phyloP scores from a whole-genome alignment of 148 eudicot species.

The Suaeda aralocaspica region DNA sequence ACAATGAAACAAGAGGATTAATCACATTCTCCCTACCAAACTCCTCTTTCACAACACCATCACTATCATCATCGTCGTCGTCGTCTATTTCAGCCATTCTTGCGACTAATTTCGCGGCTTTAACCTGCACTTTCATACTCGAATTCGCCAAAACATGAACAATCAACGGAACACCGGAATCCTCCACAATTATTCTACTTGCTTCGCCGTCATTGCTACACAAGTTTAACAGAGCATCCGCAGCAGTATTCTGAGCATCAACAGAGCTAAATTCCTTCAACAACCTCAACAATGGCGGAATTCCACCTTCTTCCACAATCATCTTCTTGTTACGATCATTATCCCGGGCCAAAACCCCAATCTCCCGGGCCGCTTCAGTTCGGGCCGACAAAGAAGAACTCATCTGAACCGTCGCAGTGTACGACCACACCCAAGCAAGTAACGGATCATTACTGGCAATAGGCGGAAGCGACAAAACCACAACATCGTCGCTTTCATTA shows the following conservation, averaged over 20 bases:
- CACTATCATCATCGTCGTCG: not conserved
- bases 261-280: conserved; percentile 44
- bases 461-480: conserved; percentile 59
- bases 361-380: conserved; percentile 51
- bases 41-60: conserved; percentile 44
- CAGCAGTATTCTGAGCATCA: conserved; percentile 59
- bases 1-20: conserved; percentile 52
- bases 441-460: conserved; percentile 82
- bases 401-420: conserved; percentile 42
- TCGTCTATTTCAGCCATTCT: conserved; percentile 53
- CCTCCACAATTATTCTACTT: conserved; percentile 37
- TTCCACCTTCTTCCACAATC: conserved; percentile 75
- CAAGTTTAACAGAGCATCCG: conserved; percentile 37
- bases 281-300: conserved; percentile 54
- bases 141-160: conserved; percentile 54
- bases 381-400: conserved; percentile 32
- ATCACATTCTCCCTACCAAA: conserved; percentile 75
- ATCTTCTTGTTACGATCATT: conserved; percentile 71
- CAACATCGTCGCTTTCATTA: not conserved
- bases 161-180: conserved; percentile 41
- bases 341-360: conserved; percentile 52
- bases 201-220: conserved; percentile 41
- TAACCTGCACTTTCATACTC: conserved; percentile 54
- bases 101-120: conserved; percentile 51
- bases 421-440: conserved; percentile 76